Conservation (phyloP, 2,329 filamentous ascomycete genomes). For the Orbilia javanica region DNA sequence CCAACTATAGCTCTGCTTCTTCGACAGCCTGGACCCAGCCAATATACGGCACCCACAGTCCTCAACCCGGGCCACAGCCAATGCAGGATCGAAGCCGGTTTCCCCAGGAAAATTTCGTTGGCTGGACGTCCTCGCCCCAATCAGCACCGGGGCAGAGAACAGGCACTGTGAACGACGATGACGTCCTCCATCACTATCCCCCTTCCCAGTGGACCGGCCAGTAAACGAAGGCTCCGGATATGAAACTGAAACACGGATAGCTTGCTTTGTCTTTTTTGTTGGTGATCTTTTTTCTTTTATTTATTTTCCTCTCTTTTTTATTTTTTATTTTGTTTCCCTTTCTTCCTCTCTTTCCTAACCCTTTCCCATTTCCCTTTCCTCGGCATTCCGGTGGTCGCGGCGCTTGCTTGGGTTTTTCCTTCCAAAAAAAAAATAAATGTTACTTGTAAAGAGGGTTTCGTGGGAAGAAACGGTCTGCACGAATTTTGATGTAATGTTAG, state of each 20-base stretch:
- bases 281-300: not conserved
- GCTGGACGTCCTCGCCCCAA: conserved; percentile 53
- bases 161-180: conserved; percentile 50
- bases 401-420: conserved; percentile 46
- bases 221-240: conserved; percentile 37
- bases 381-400: conserved; percentile 47
- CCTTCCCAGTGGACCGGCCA: conserved; percentile 40
- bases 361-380: conserved; percentile 31
- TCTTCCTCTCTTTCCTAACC: not conserved
- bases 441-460: conserved; percentile 44
- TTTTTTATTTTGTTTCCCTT: not conserved
- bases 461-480: conserved; percentile 54
- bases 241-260: conserved; percentile 8
- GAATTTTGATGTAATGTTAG: conserved; percentile 57
- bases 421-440: conserved; percentile 49
- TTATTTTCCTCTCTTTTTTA: not conserved
- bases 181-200: conserved; percentile 51
- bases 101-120: conserved; percentile 46
- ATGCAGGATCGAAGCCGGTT: conserved; percentile 57
- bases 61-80: conserved; percentile 40
- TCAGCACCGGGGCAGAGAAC: conserved; percentile 35
- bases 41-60: conserved; percentile 54
- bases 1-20: conserved; percentile 54
- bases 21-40: conserved; percentile 52
- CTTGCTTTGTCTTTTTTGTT: conserved; percentile 27